Base-by-base conservation (phyloP, 2,329 filamentous ascomycete species). In the Penicillium sumatraense region DNA sequence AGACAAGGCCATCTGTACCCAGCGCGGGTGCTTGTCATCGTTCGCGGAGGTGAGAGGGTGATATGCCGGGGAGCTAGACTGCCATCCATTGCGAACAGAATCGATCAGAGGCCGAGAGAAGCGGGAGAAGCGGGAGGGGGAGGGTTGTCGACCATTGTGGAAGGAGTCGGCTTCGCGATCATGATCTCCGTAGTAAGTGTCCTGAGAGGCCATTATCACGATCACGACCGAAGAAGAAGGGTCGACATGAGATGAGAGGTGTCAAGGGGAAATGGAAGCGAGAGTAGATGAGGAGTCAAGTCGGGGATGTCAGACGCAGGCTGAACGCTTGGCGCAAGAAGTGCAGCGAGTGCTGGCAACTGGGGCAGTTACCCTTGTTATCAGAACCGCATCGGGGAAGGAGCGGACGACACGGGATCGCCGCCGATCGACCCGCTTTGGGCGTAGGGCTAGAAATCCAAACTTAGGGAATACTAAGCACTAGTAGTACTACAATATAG, bases 81-180 rank as follows among this genome's bases (percentile, higher is more conserved):
- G 68, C 75, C 75, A 77, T 53, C 66, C 72, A 54, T 77, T 77
- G n/a, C 67, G 71, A 24, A 70, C 68, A 24, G 69, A 71, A 52
- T 74, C 66, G 56, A 78, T 67, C 29, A 78, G 64, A 10, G 74
- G 73, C n/a, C 65, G 64, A 8, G 62, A 54, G 52, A 58, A 53
- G 35, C 58, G 60, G 31, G 60, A 36, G 6, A 63, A 16, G 14
- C 56, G 57, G 16, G 50, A 48, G 26, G 61, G n/a, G 49, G 47
- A 41, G 56, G 49, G 11, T 60, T 53, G 35, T 56, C 54, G 27
- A 53, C 36, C 21, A 21, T 57, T 48, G 33, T 61, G 54, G 49
- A 57, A 53, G 16, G 60, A 23, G 7, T 46, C 60, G 50, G 64
- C 60, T 13, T 66, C 61, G 26, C 61, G 60, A 51, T 72, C 70